phyloP scores from a whole-genome alignment of 2,329 filamentous ascomycete species.

The Fusarium marasasianum region DNA sequence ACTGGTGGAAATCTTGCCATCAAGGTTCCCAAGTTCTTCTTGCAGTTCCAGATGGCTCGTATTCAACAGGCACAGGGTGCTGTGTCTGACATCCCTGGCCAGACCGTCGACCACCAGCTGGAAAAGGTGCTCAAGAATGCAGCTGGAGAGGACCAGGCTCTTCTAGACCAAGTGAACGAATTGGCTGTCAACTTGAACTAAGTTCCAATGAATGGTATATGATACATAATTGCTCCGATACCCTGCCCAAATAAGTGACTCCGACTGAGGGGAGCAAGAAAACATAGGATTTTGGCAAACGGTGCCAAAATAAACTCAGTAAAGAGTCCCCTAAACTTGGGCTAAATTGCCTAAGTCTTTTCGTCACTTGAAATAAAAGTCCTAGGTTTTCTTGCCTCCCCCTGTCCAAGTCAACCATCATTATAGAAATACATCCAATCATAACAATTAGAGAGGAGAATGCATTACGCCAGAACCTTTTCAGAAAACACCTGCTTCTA shows the following conservation, averaged over 20 bases:
- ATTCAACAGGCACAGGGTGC: constrained; percentile 69
- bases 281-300: not conserved
- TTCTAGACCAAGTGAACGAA: constrained; percentile 63
- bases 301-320: too few species aligned
- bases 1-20: constrained; percentile 63
- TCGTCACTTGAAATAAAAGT: not conserved
- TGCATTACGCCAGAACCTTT: constrained; percentile 15
- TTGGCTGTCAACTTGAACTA: constrained; percentile 45
- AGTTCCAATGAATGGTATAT: constrained; percentile 7
- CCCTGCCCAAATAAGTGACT: constrained; percentile 35
- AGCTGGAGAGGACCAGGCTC: constrained; percentile 56
- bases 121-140: constrained; percentile 68
- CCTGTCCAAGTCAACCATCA: constrained; percentile 35
- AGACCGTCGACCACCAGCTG: constrained; percentile 65
- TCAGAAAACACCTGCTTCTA: constrained; percentile 20
- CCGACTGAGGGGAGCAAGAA: not conserved
- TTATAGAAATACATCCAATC: constrained; percentile 44
- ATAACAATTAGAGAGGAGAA: constrained; percentile 41
- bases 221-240: constrained; percentile 28
- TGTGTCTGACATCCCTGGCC: constrained; percentile 58
- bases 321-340: too few species aligned
- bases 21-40: constrained; percentile 72
- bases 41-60: constrained; percentile 66
- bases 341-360: not conserved
- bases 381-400: not conserved